These are phyloP conservation scores for Geranium rotundifolium DNA, from an alignment of 345 rosid genomes.

Conservation along the genomic window DNA sequence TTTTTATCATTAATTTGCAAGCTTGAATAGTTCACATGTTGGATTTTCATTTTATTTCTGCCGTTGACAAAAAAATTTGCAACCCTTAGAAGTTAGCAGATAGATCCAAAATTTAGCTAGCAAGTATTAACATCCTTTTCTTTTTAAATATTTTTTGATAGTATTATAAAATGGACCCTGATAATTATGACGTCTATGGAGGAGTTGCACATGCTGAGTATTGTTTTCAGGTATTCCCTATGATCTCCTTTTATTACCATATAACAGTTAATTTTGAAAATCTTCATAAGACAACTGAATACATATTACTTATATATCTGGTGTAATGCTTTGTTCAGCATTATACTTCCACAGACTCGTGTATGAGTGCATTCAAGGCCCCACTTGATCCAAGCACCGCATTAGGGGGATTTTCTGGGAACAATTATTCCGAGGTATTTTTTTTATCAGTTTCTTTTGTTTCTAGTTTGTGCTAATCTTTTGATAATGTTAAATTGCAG, in stretches of 20 bases:
- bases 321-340: conserved; percentile 43
- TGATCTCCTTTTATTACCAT: not conserved
- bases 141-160: conserved; percentile 14
- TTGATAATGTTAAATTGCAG: conserved; percentile 34
- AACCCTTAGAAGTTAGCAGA: not conserved
- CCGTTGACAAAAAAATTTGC: no score
- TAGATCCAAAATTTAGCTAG: not conserved
- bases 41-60: no score
- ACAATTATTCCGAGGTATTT: conserved; percentile 72
- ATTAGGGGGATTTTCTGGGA: conserved; percentile 85
- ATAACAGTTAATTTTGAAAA: not conserved
- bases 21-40: not conserved
- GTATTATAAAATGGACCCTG: conserved; percentile 88
- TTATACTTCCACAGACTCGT: conserved; percentile 69
- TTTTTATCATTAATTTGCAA: conserved; percentile 1
- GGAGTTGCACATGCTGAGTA: conserved; percentile 77
- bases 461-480: conserved; percentile 5
- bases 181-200: conserved; percentile 52
- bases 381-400: conserved; percentile 96
- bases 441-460: not conserved
- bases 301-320: conserved; percentile 6
- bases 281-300: not conserved
- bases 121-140: conserved; percentile 11
- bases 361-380: conserved; percentile 86
- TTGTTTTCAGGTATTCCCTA: conserved; percentile 66